A percentile compares a stretch with the other conserved stretches of the same genome.
These are phyloP conservation scores for Solanum piurae DNA, from an alignment of 257 asterid species.

Conservation along the genomic window DNA sequence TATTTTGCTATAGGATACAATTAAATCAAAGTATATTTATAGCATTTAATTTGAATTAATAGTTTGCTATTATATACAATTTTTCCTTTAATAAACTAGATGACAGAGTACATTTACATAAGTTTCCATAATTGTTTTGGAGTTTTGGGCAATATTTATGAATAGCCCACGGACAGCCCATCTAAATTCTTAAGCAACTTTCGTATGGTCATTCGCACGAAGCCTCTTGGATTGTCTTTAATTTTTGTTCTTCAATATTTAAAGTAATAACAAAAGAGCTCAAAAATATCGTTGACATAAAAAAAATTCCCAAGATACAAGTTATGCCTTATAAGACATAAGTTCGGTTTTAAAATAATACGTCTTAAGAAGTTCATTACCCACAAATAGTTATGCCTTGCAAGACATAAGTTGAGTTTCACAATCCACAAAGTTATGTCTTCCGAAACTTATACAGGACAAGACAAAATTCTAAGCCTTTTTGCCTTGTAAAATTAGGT, in stretches of 20 bases:
- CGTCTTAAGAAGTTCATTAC: neutral
- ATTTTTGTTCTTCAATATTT: neutral
- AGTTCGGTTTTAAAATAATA: neutral
- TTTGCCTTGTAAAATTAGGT: neutral
- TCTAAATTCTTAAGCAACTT: neutral
- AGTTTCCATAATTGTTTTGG: no score
- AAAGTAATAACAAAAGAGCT: neutral
- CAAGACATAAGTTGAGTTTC: neutral
- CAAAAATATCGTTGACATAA: neutral
- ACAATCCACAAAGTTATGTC: neutral
- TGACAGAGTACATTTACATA: no score
- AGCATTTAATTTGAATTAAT: no score
- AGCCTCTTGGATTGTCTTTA: neutral
- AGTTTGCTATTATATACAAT: no score
- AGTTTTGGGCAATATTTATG: no score
- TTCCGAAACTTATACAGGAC: neutral
- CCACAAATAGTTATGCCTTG: neutral
- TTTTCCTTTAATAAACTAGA: no score
- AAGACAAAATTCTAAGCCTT: neutral
- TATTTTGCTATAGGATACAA: no score
- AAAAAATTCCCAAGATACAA: no score
- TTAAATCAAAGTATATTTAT: no score
- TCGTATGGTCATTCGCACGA: neutral
- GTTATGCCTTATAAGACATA: neutral
- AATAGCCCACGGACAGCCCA: neutral